phyloP scores from a whole-genome alignment of 225 moss, liverwort and hornwort genomes.

The Climacium dendroides region DNA sequence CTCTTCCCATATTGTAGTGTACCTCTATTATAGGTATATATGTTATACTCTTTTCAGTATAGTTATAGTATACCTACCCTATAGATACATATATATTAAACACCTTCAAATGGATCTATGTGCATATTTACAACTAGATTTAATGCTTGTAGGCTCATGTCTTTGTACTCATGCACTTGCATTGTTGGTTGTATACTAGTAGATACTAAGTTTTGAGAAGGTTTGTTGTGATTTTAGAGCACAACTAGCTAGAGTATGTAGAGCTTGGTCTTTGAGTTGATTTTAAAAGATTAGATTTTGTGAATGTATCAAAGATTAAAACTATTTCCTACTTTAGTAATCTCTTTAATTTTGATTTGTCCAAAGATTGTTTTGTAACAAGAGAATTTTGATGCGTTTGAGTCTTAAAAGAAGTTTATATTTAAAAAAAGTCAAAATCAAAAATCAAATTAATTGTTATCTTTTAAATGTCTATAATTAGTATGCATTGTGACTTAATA shows the following conservation, averaged over 20 bases:
- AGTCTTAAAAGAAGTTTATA: accelerated
- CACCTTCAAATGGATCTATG: too few species aligned
- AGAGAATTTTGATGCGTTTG: neutral
- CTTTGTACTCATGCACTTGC: accelerated
- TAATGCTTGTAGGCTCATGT: neutral
- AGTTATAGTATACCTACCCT: too few species aligned
- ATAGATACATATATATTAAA: too few species aligned
- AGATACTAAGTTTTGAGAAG: accelerated
- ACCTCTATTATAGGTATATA: too few species aligned
- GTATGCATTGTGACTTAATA: accelerated
- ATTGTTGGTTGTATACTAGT: neutral
- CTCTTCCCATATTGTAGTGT: too few species aligned
- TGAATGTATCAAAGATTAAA: neutral
- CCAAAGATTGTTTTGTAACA: neutral
- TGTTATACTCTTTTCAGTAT: too few species aligned
- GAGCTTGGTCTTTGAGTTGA: accelerated
- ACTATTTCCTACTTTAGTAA: accelerated
- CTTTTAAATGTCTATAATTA: neutral
- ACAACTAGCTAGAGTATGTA: neutral
- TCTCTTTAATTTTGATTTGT: neutral
- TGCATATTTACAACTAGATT: neutral
- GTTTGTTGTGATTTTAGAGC: neutral
- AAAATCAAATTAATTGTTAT: neutral
- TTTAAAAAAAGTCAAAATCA: neutral
- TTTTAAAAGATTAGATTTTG: neutral